A percentile compares a stretch with the other conserved stretches of the same genome.
Evolutionary conservation across 176 grass and related monocot genomes (phyloP).

Genomic region (Hyparrhenia diplandra): DNA sequence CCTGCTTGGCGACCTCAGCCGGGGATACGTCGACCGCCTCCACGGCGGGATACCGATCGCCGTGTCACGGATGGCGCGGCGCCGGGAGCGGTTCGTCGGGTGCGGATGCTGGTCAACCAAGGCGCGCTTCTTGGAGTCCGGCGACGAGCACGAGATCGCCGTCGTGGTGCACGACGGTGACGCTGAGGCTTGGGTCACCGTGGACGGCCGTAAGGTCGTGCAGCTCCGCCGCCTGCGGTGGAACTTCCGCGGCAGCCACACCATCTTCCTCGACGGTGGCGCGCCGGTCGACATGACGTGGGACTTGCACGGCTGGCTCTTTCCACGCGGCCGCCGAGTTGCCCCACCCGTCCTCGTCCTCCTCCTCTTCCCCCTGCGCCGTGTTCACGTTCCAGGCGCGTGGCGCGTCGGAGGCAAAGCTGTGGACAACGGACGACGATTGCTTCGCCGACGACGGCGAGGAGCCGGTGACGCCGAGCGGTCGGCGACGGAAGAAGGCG

Average conservation of each 20-base stretch:
- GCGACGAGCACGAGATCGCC: constrained; percentile 64
- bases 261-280: constrained; percentile 53
- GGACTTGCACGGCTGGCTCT: constrained; percentile 71
- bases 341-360: not conserved
- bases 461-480: not conserved
- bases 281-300: constrained; percentile 62
- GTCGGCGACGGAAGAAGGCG: constrained; percentile 26
- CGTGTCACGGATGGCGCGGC: constrained; percentile 32
- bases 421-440: constrained; percentile 40
- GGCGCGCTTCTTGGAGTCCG: constrained; percentile 53
- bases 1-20: constrained; percentile 73
- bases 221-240: constrained; percentile 40
- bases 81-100: constrained; percentile 65
- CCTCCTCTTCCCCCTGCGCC: constrained; percentile 24
- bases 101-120: constrained; percentile 40
- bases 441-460: not conserved
- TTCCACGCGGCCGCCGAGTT: constrained; percentile 20
- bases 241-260: constrained; percentile 72
- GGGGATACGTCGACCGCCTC: constrained; percentile 51
- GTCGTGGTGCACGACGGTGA: constrained; percentile 52
- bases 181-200: constrained; percentile 45
- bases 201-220: constrained; percentile 57
- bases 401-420: constrained; percentile 39
- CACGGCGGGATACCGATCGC: constrained; percentile 55
- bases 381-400: constrained; percentile 63